Percentiles rank a stretch among this genome's conserved stretches.
phyloP scores from a whole-genome alignment of 371 early-diverging fungal species.

The Blakeslea trispora region DNA sequence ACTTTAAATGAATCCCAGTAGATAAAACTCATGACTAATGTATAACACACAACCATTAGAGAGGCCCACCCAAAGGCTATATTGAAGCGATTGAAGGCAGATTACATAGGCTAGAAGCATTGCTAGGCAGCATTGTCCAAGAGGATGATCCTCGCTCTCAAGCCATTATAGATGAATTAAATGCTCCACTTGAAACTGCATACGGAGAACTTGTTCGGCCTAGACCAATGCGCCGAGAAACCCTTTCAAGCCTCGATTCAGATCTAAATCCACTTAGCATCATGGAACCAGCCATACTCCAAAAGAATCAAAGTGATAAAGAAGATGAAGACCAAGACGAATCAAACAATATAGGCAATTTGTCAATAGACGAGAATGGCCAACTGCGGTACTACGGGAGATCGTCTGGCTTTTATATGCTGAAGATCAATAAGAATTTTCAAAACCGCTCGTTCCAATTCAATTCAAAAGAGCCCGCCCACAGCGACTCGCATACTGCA shows the following conservation, averaged over 20 bases:
- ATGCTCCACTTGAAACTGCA: conserved; percentile 50
- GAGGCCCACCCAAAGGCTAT: conserved; percentile 74
- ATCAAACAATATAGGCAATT: conserved; percentile 15
- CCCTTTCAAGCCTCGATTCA: conserved; percentile 23
- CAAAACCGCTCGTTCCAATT: conserved; percentile 40
- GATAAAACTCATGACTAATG: neutral
- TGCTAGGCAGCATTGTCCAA: conserved; percentile 60
- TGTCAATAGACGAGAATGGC: conserved; percentile 49
- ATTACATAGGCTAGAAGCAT: conserved; percentile 63
- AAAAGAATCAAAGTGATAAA: neutral
- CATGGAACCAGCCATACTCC: conserved; percentile 11
- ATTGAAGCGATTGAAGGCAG: conserved; percentile 74
- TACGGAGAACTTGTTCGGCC: conserved; percentile 47
- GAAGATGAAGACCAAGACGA: neutral
- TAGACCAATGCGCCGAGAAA: conserved; percentile 30
- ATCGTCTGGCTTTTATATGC: conserved; percentile 52
- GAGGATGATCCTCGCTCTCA: conserved; percentile 59
- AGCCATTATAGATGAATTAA: conserved; percentile 59
- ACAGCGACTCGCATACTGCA: conserved; percentile 5
- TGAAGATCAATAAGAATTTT: conserved; percentile 40
- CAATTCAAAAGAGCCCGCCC: conserved; percentile 22
- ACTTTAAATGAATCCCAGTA: neutral
- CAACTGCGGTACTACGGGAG: conserved; percentile 52
- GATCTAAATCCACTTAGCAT: conserved; percentile 15
- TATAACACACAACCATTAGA: conserved; percentile 32